phyloP scores from a whole-genome alignment of 495 filamentous ascomycete genomes.

The Penicillium steckii region DNA sequence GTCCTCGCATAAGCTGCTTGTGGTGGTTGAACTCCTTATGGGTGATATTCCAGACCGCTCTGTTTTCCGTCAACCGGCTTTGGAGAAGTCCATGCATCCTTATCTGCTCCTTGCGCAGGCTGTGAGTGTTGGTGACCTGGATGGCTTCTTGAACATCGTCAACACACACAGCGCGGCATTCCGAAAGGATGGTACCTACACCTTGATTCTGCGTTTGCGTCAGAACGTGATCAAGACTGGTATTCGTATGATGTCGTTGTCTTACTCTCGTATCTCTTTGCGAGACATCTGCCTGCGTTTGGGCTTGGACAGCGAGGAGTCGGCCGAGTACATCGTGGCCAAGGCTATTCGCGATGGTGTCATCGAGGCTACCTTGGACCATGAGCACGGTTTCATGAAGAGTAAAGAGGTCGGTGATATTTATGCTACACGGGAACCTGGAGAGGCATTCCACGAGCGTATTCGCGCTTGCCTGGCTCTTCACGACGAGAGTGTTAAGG shows the following conservation, averaged over 20 bases:
- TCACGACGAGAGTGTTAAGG: conserved; percentile 98
- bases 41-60: conserved; percentile 96
- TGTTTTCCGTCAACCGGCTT: conserved; percentile 81
- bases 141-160: conserved; percentile 84
- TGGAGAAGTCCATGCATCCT: conserved; percentile 83
- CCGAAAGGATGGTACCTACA: conserved; percentile 92
- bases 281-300: conserved; percentile 96
- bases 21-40: conserved; percentile 97
- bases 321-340: conserved; percentile 97
- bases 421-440: conserved; percentile 92
- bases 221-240: conserved; percentile 99
- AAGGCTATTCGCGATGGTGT: conserved; percentile 98
- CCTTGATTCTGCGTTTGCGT: conserved; percentile 85
- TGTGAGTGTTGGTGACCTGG: conserved; percentile 90
- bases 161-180: conserved; percentile 78
- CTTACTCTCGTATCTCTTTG: conserved; percentile 95
- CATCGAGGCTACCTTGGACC: conserved; percentile 92
- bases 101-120: conserved; percentile 93
- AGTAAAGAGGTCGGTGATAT: conserved; percentile 94
- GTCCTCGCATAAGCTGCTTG: conserved; percentile 86
- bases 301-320: conserved; percentile 89
- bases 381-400: conserved; percentile 97
- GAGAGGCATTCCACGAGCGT: conserved; percentile 94
- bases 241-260: conserved; percentile 97
- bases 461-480: conserved; percentile 86